Evolutionary conservation across 2,329 filamentous ascomycete species (phyloP).

Genomic region (Fusarium xyrophilum): DNA sequence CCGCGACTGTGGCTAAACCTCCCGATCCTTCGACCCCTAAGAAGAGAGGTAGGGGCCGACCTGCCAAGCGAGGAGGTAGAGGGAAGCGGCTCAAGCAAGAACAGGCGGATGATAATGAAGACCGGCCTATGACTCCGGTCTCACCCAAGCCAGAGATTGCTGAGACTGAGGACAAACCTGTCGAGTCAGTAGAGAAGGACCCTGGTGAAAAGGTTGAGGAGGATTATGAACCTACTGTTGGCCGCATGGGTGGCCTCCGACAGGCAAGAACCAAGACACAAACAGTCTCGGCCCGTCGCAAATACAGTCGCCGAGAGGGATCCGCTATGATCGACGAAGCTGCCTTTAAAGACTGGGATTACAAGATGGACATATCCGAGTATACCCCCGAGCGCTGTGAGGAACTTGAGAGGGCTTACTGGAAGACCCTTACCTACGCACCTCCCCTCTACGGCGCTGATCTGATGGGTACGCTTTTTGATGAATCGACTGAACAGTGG

Average conservation of each 20-base stretch:
- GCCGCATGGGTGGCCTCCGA: conserved; percentile 59
- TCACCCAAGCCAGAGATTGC: conserved; percentile 56
- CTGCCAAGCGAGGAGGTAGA: conserved; percentile 47
- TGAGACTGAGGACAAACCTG: conserved; percentile 44
- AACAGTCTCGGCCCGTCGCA: conserved; percentile 84
- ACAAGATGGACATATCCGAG: conserved; percentile 84
- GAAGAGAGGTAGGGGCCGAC: conserved; percentile 52
- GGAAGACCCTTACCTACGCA: conserved; percentile 96
- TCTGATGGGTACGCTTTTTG: conserved; percentile 93
- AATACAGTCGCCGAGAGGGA: conserved; percentile 81
- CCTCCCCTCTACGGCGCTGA: conserved; percentile 95
- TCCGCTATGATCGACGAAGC: conserved; percentile 85
- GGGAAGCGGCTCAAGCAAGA: conserved; percentile 49
- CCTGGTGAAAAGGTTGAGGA: conserved; percentile 55
- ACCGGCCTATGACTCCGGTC: conserved; percentile 65
- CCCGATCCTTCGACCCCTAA: conserved; percentile 46
- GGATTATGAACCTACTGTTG: conserved; percentile 45
- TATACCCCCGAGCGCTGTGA: conserved; percentile 92
- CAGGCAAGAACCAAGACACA: conserved; percentile 67
- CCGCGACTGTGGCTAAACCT: conserved; percentile 45
- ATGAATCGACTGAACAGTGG: conserved; percentile 83
- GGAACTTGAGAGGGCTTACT: conserved; percentile 92
- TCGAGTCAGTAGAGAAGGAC: conserved; percentile 61
- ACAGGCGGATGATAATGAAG: conserved; percentile 53
- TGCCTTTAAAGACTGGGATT: conserved; percentile 90